These are phyloP conservation scores for Kappamyces sp. DNA, from an alignment of 192 early-diverging fungal genomes.

Conservation along the genomic window DNA sequence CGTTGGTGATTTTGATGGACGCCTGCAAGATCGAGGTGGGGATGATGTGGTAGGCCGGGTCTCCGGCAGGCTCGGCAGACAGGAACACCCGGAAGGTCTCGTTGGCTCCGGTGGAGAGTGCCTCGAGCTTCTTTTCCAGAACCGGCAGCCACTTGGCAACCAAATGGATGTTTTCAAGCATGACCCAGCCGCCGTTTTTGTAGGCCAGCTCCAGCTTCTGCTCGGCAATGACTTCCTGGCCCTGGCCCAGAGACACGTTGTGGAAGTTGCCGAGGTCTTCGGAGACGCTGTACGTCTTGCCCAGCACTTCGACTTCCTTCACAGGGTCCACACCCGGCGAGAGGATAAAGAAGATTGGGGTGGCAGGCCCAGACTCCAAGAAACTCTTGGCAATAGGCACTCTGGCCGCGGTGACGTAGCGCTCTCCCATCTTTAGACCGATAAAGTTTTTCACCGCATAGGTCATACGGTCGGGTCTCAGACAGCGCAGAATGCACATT, in stretches of 20 bases:
- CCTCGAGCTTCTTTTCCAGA: slow-evolving; percentile 61
- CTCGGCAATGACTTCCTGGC: slow-evolving; percentile 64
- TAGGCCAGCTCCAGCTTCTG: slow-evolving; percentile 57
- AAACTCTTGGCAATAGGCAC: slow-evolving; percentile 47
- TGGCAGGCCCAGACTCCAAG: slow-evolving; percentile 50
- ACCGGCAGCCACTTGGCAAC: slow-evolving; percentile 61
- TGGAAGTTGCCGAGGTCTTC: slow-evolving; percentile 62
- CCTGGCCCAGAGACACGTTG: slow-evolving; percentile 63
- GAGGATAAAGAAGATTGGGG: slow-evolving; percentile 62
- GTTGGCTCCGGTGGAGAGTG: slow-evolving; percentile 43
- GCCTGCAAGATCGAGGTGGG: slow-evolving; percentile 62
- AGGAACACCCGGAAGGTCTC: slow-evolving; percentile 53
- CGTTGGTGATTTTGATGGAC: slow-evolving; percentile 64
- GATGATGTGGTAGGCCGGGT: slow-evolving; percentile 56
- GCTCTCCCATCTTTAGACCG: slow-evolving; percentile 49
- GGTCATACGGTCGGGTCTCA: slow-evolving; percentile 61
- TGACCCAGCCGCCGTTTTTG: slow-evolving; percentile 60
- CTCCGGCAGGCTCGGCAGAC: slow-evolving; percentile 59
- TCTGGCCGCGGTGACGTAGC: slow-evolving; percentile 48
- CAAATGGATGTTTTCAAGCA: slow-evolving; percentile 66
- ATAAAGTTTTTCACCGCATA: slow-evolving; percentile 58
- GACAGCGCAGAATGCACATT: slow-evolving; percentile 54
- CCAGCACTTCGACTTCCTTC: slow-evolving; percentile 61
- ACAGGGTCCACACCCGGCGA: slow-evolving; percentile 66
- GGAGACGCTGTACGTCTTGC: slow-evolving; percentile 38